phyloP scores from a whole-genome alignment of 257 asterid genomes.

The Scutellaria baicalensis region DNA sequence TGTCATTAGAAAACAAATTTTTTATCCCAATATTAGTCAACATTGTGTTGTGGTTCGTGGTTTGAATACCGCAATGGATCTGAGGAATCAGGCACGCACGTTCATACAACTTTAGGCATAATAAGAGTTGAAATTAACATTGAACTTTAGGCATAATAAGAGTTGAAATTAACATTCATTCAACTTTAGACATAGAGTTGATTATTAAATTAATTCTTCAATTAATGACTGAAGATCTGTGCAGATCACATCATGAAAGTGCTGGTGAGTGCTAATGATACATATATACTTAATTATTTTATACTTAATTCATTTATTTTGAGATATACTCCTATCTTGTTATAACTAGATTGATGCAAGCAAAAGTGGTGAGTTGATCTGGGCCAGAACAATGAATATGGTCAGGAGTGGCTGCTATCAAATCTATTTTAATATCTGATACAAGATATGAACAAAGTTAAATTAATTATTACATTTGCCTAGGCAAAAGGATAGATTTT shows the following conservation, averaged over 20 bases:
- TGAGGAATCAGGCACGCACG: not conserved
- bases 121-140: not conserved
- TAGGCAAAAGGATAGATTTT: not conserved
- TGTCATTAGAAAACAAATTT: too few relatives aligned
- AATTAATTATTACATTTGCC: not conserved
- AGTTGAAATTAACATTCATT: not conserved
- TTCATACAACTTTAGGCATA: not conserved
- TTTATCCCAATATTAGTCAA: not conserved
- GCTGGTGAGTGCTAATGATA: too few relatives aligned
- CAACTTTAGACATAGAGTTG: not conserved
- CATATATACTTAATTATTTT: not conserved
- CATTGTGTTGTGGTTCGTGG: not conserved
- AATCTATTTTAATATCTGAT: not conserved
- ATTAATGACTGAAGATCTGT: not conserved
- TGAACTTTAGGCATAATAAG: not conserved
- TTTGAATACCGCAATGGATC: not conserved
- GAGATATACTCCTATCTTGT: not conserved
- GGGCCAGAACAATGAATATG: not conserved
- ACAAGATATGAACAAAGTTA: not conserved
- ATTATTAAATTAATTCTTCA: not conserved
- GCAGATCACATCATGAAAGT: too few relatives aligned
- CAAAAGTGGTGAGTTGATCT: not conserved
- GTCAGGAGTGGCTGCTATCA: slow-evolving; percentile 13
- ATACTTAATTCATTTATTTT: not conserved
- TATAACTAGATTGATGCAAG: not conserved